Evolutionary conservation across 305 asterid species (phyloP).

Genomic region (Fraxinus albicans): DNA sequence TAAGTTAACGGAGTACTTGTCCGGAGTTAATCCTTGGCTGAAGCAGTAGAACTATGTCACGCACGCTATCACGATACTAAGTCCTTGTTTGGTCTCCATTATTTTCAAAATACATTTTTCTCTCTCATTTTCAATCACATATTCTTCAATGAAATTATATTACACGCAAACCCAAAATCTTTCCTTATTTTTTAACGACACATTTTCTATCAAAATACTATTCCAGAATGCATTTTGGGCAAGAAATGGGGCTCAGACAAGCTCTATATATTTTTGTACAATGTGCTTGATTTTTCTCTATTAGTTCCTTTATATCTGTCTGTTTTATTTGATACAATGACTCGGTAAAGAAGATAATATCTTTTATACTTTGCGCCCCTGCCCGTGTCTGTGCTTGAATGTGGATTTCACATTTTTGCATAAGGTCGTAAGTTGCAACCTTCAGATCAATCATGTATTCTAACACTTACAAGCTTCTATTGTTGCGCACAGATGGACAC

Average conservation of each 20-base stretch:
- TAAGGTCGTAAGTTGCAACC: not conserved
- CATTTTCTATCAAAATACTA: too few species aligned
- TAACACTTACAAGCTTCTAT: not conserved
- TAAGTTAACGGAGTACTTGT: not conserved
- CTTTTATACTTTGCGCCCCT: not conserved
- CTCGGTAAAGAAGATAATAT: not conserved
- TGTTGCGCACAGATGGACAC: not conserved
- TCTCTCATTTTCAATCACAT: too few species aligned
- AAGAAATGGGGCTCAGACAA: too few species aligned
- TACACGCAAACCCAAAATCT: too few species aligned
- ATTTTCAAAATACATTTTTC: too few species aligned
- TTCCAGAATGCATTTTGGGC: too few species aligned
- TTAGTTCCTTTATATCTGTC: not conserved
- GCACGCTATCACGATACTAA: not conserved
- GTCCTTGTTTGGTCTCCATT: too few species aligned
- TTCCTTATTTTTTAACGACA: too few species aligned
- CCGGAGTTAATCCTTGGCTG: not conserved
- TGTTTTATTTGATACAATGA: not conserved
- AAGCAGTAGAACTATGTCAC: not conserved
- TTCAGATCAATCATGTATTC: not conserved
- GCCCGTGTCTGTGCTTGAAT: not conserved
- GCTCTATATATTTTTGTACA: not conserved
- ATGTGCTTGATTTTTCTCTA: not conserved
- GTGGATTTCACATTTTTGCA: not conserved
- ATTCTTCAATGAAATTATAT: too few species aligned